phyloP scores from a whole-genome alignment of 2,329 filamentous ascomycete species.

The Colletotrichum graminicola region DNA sequence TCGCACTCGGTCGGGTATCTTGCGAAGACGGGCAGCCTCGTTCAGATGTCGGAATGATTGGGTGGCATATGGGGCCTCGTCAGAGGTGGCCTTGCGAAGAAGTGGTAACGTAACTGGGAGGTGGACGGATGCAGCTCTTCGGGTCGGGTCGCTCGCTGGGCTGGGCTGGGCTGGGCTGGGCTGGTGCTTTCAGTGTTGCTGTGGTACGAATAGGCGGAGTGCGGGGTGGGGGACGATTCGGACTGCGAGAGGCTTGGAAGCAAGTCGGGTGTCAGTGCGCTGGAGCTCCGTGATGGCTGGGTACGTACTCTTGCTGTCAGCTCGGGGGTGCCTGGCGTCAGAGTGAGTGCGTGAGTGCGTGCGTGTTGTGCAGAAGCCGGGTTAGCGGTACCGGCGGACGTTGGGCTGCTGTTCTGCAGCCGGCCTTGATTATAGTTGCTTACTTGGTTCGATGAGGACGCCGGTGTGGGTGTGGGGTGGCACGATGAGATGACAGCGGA shows the following conservation, averaged over 20 bases:
- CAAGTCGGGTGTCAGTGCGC: constrained; percentile 31
- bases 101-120: constrained; percentile 16
- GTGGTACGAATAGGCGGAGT: constrained; percentile 32
- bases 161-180: background rate
- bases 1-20: constrained; percentile 27
- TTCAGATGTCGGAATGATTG: constrained; percentile 38
- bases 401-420: constrained; percentile 34
- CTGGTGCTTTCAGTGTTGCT: constrained; percentile 33
- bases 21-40: constrained; percentile 27
- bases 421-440: constrained; percentile 9
- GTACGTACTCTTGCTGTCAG: constrained; percentile 32
- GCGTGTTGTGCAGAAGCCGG: constrained; percentile 4
- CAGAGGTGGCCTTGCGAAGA: constrained; percentile 32
- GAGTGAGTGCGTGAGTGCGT: background rate
- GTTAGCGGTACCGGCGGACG: constrained; percentile 20
- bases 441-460: constrained; percentile 7
- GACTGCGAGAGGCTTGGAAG: constrained; percentile 25
- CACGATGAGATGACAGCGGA: constrained; percentile 3
- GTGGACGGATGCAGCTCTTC: constrained; percentile 38
- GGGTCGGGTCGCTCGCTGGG: constrained; percentile 21
- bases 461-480: background rate
- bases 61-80: constrained; percentile 38
- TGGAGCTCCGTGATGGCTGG: constrained; percentile 14
- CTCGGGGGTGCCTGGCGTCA: constrained; percentile 13
- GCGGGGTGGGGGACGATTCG: constrained; percentile 37